These are phyloP conservation scores for Clarireedia paspali DNA, from an alignment of 2,329 filamentous ascomycete genomes.

Conservation along the genomic window DNA sequence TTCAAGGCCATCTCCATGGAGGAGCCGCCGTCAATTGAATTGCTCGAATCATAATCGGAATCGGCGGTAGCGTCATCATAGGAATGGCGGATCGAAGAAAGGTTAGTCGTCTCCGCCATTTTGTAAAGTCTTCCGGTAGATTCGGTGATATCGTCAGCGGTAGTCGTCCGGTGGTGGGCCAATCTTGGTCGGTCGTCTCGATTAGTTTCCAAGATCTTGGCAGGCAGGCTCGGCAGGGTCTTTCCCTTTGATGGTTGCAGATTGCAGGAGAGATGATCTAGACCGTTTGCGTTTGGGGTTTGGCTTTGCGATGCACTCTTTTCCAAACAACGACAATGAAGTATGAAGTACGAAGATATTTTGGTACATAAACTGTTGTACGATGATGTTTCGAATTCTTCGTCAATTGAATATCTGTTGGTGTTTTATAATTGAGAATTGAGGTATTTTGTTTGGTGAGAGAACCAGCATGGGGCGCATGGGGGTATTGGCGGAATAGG, in stretches of 20 bases:
- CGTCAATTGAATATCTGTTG: too few species aligned
- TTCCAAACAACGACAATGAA: too few species aligned
- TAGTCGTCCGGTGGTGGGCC: constrained; percentile 1
- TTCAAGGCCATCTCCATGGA: neutral
- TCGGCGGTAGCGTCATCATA: neutral
- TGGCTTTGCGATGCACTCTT: too few species aligned
- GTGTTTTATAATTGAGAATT: too few species aligned
- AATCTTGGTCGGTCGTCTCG: neutral
- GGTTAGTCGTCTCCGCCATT: neutral
- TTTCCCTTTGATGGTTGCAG: neutral
- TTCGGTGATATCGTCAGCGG: neutral
- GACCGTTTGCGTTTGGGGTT: too few species aligned
- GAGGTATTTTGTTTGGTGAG: too few species aligned
- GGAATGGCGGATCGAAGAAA: neutral
- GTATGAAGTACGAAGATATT: too few species aligned
- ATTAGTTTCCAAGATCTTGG: too few species aligned
- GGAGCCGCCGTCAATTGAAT: neutral
- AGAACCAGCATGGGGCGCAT: too few species aligned
- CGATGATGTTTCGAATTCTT: too few species aligned
- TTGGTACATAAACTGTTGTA: too few species aligned
- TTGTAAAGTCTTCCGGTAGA: neutral
- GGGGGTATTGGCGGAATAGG: too few species aligned
- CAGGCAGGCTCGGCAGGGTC: neutral
- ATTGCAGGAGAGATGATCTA: neutral
- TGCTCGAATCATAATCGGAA: neutral